phyloP scores from a whole-genome alignment of 148 eudicot genomes.

The Vaccinium vitisidaea region DNA sequence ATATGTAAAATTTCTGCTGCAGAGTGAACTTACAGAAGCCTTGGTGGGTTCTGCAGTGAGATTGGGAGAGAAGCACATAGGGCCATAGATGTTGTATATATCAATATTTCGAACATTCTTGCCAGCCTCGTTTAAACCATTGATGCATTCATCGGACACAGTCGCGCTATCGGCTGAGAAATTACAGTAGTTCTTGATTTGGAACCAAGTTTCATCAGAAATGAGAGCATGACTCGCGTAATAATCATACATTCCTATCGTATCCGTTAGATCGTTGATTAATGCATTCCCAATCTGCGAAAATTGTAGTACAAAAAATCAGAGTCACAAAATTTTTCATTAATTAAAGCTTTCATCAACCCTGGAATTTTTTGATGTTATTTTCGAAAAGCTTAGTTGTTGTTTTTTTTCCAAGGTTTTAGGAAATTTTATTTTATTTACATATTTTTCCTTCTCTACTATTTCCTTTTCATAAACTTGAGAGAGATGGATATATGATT shows the following conservation, averaged over 20 bases:
- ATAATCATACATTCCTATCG: conserved; percentile 58
- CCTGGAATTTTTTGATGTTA: too few relatives aligned
- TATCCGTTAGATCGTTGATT: conserved; percentile 62
- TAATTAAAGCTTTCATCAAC: too few relatives aligned
- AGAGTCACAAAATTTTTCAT: background rate
- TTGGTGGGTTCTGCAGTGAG: conserved; percentile 54
- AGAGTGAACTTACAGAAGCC: conserved; percentile 40
- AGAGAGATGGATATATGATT: too few relatives aligned
- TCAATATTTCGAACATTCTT: conserved; percentile 27
- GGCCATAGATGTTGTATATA: conserved; percentile 71
- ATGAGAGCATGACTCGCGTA: conserved; percentile 61
- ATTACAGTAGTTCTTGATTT: conserved; percentile 40
- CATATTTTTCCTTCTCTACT: too few relatives aligned
- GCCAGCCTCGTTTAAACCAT: conserved; percentile 27
- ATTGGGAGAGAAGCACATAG: conserved; percentile 39
- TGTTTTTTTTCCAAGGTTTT: too few relatives aligned
- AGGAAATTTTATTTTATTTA: too few relatives aligned
- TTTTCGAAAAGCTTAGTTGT: too few relatives aligned
- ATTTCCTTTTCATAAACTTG: too few relatives aligned
- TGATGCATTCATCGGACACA: conserved; percentile 26
- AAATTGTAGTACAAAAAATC: background rate
- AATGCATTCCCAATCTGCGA: conserved; percentile 82
- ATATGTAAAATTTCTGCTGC: background rate
- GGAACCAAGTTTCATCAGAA: conserved; percentile 38
- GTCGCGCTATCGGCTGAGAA: conserved; percentile 32